Evolutionary conservation across 129 eudicot species (phyloP), one percentile per base, ranked within the genome.

Genomic region (Tanacetum coccineum): DNA sequence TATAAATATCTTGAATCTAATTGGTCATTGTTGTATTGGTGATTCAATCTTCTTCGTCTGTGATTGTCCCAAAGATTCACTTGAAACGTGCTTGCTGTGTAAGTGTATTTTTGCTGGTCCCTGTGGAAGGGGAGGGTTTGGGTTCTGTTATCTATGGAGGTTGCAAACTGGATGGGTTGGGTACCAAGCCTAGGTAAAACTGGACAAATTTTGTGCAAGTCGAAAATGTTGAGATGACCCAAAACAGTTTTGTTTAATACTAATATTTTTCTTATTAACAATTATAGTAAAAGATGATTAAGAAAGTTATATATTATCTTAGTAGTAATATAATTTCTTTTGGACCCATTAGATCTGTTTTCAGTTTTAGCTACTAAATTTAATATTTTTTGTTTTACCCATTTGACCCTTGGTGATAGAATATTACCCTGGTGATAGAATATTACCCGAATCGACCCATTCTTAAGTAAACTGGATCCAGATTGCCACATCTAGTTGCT

Each of bases 61-160:
- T 53, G 87, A 82, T 59, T 67, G 50, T 49, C 81, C 83, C 17
- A 54, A 50, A 4, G 75, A 67, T 21, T 62, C 81, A 18, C 83
- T 82, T 8, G 78, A 78, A 67, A 15, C 70, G 12, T 66, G 70
- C 54, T 71, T 82, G 76, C 10, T 70, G 69, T 66, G 87, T 82
- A 82, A 82, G 83, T 70, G 2, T 63, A 14, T 44, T 64, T 30
- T 36, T 36, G 1, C 9, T 36, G 42, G 9, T 36, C 42, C 42
- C 9, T 6, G 42, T 7, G 42, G 0, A 36, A 36, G 42, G 9
- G 9, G 42, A 30, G 39, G 1, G 39, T 30, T 4, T 30, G 39
- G 7, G 7, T 47, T 64, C n/a, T 12, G 3, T 2, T 25, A 21
- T 46, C 6, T 15, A 25, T 25, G 21, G 40, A 56, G 12, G 18